Evolutionary conservation across 331 rosid species (phyloP).

Genomic region (Erythrophleum ivorense): DNA sequence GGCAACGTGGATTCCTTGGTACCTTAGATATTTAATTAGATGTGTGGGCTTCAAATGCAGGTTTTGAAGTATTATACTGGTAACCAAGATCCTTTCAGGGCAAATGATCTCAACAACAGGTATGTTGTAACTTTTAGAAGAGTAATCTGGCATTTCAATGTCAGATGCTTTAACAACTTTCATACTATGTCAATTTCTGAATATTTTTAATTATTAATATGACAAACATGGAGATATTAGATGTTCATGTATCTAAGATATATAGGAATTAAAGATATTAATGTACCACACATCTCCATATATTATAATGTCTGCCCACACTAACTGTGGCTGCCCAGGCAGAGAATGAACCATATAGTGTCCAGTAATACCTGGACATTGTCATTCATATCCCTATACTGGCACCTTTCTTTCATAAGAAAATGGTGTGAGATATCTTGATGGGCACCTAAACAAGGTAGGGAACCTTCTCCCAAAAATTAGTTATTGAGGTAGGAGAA

Average conservation of each 20-base stretch:
- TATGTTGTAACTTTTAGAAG: neutral
- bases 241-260: too few relatives aligned
- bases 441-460: too few relatives aligned
- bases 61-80: neutral
- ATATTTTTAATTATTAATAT: too few relatives aligned
- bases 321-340: neutral
- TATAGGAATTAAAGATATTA: too few relatives aligned
- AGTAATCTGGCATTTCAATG: neutral
- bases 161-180: neutral
- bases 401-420: conserved; percentile 8
- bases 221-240: too few relatives aligned
- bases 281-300: neutral
- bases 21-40: too few relatives aligned
- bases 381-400: conserved; percentile 32
- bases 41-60: too few relatives aligned
- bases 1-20: too few relatives aligned
- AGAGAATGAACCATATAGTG: neutral
- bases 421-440: neutral
- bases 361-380: neutral
- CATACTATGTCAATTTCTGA: too few relatives aligned
- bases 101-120: neutral
- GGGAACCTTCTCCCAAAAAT: too few relatives aligned
- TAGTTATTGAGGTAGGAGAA: too few relatives aligned
- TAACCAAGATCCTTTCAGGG: neutral
- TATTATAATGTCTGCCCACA: conserved; percentile 4